These are phyloP conservation scores for Eimeria falciformis DNA, from an alignment of 169 alveolate species.

Conservation along the genomic window DNA sequence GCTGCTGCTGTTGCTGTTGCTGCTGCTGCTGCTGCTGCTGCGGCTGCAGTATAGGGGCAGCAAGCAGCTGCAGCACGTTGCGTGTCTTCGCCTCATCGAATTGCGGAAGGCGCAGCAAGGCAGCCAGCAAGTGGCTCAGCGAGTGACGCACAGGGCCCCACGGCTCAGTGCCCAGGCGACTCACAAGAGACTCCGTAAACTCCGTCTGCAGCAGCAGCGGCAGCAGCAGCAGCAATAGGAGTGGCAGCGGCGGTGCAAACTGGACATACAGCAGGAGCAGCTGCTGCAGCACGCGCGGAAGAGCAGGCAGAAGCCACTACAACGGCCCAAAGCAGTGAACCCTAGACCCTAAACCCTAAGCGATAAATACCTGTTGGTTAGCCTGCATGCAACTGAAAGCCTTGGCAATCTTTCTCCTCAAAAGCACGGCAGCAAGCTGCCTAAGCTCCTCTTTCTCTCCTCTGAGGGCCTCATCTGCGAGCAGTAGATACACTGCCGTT, in stretches of 20 bases:
- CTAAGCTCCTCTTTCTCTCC: conserved; percentile 53
- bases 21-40: conserved; percentile 38
- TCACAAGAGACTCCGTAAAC: conserved; percentile 34
- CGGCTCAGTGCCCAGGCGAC: conserved; percentile 35
- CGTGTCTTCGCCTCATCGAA: conserved; percentile 51
- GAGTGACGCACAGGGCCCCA: conserved; percentile 43
- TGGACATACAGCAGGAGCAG: not conserved
- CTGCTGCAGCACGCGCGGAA: not conserved
- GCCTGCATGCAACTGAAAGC: conserved; percentile 26
- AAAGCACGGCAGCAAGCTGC: conserved; percentile 72
- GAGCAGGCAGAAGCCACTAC: not conserved
- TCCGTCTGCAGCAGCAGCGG: conserved; percentile 63
- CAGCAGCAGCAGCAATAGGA: conserved; percentile 6
- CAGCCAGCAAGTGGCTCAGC: conserved; percentile 43
- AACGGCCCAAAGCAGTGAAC: conserved; percentile 14
- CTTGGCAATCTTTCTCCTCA: conserved; percentile 51
- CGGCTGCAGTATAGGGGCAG: conserved; percentile 53
- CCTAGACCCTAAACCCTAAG: conserved; percentile 36
- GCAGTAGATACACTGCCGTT: conserved; percentile 48
- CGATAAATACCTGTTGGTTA: conserved; percentile 47
- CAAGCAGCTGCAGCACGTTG: conserved; percentile 47
- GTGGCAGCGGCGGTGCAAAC: not conserved
- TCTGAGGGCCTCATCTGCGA: conserved; percentile 44
- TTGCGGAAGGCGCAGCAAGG: conserved; percentile 61
- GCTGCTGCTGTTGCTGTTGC: conserved; percentile 29